Base-by-base conservation (phyloP, 2,329 filamentous ascomycete genomes). In the Microsporum canis region DNA sequence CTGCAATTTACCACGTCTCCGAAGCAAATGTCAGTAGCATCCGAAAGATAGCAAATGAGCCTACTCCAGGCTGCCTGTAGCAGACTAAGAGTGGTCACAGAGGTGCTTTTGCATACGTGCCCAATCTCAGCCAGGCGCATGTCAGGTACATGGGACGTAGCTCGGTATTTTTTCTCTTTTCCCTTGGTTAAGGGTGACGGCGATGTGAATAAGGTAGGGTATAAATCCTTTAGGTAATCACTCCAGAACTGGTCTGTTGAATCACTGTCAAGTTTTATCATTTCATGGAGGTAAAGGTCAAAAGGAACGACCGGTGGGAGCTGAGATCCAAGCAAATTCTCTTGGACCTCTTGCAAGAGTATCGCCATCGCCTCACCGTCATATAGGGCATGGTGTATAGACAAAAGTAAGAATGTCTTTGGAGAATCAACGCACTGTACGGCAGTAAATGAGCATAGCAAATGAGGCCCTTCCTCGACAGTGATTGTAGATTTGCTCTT, bases 1-100 rank as follows among this genome's bases (percentile, higher is more conserved):
- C 91, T 84, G 1, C 91, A 91, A 68, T 84, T 91, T 61, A 92
- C 81, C 1, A 96, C 86, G 67, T 89, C 94, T 0, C 92, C 91
- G 68, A 96, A 96, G 71, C 89, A 94, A 3, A 96, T 68, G 68
- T 96, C 91, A 0, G 76, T 70, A 3, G 77, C 75, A 0, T 78
- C 71, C 1, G 85, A 79, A 1, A 84, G 75, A 1, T 81, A 74
- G 0, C 81, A 77, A 1, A 96, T 70, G 0, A 88, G 73, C 47
- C 81, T 81, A 0, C 84, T 81, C 89, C 90, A 95, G 1, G 85
- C 80, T 2, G 88, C 79, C 71, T 96, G 90, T 36, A 85, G 81
- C 0, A 89, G 66, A 0, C 86, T 82, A 0, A 92, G 75, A 0
- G 91, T 75, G 0, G 87, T 86, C 0, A 83, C 76, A 0, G 82